A percentile compares a stretch with the other conserved stretches of the same genome.
These are phyloP conservation scores for Colletotrichum magnum DNA, from an alignment of 2,329 filamentous ascomycete genomes.

Conservation along the genomic window DNA sequence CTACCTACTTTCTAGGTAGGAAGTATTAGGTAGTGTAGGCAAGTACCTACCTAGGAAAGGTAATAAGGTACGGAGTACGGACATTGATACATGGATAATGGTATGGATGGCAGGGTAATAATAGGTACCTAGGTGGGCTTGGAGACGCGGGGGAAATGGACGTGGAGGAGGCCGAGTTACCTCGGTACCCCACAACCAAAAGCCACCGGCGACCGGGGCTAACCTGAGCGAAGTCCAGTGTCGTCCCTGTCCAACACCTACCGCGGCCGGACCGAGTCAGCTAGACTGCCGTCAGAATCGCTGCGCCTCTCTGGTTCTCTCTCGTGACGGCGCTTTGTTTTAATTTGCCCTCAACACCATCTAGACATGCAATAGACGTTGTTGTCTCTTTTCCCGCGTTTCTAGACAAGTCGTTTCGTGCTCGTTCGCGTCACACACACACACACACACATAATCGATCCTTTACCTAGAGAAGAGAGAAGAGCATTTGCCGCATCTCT, in stretches of 20 bases:
- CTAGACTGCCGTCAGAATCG: slow-evolving; percentile 33
- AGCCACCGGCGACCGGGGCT: slow-evolving; percentile 27
- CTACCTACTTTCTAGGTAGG: no score
- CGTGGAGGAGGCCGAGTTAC: slow-evolving; percentile 39
- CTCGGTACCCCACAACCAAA: slow-evolving; percentile 29
- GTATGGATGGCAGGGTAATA: no score
- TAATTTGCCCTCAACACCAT: slow-evolving; percentile 16
- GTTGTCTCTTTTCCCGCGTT: slow-evolving; percentile 19
- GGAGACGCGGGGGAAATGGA: slow-evolving; percentile 38
- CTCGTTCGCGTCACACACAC: slow-evolving; percentile 6
- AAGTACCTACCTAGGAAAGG: no score
- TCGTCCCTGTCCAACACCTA: slow-evolving; percentile 4
- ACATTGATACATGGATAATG: no score
- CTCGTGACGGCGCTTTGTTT: background rate
- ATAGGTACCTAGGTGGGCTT: background rate
- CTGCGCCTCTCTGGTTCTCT: slow-evolving; percentile 2
- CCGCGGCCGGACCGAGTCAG: slow-evolving; percentile 36
- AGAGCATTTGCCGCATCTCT: slow-evolving; percentile 29
- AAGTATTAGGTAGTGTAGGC: no score
- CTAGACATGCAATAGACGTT: slow-evolving; percentile 3
- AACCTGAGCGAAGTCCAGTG: background rate
- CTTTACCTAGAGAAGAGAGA: slow-evolving; percentile 2
- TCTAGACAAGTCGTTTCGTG: slow-evolving; percentile 8
- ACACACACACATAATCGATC: background rate
- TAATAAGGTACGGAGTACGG: no score